Conservation (phyloP, 2,329 filamentous ascomycete species). For the Monilinia laxa region DNA sequence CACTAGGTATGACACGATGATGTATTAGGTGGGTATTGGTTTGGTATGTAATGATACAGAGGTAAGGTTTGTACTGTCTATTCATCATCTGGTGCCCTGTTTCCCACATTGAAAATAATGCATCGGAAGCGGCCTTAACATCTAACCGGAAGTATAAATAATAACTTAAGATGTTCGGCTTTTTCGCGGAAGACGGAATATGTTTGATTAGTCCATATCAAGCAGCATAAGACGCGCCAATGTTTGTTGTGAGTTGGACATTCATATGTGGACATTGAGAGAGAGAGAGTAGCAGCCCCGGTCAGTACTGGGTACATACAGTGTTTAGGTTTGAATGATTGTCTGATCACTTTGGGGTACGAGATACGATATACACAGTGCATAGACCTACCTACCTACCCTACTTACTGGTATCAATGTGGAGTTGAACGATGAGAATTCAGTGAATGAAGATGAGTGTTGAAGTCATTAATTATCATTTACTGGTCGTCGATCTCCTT, state of each 20-base stretch:
- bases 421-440: background rate
- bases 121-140: slow-evolving; percentile 13
- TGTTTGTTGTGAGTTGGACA: background rate
- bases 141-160: background rate
- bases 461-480: background rate
- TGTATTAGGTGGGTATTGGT: background rate
- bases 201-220: slow-evolving; percentile 1
- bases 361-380: too few relatives aligned
- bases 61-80: background rate
- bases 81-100: background rate
- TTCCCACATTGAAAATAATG: slow-evolving; percentile 3
- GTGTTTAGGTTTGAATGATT: background rate
- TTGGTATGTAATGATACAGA: background rate
- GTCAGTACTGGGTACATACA: background rate
- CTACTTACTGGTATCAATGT: too few relatives aligned
- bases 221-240: background rate
- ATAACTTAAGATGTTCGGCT: background rate
- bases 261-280: slow-evolving; percentile 12
- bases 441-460: background rate
- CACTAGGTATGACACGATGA: background rate
- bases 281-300: background rate
- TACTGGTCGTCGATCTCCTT: background rate
- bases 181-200: slow-evolving; percentile 22
- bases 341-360: background rate
- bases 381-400: background rate